A percentile compares a stretch with the other conserved stretches of the same genome.
Evolutionary conservation across 2,329 filamentous ascomycete genomes (phyloP).

Genomic region (Colletotrichum viniferum): DNA sequence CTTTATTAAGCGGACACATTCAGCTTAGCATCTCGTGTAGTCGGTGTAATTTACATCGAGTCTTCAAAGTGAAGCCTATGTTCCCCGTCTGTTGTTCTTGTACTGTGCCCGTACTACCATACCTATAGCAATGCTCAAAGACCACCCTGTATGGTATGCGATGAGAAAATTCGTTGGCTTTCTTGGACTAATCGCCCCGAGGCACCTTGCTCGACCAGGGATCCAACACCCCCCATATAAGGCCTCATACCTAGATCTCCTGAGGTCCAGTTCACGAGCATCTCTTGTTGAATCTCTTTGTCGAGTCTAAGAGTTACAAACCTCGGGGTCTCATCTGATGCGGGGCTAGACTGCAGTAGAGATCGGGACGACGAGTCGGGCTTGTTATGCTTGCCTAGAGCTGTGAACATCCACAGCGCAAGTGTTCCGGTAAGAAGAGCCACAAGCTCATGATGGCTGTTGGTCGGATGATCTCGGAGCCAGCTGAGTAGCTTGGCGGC

Average conservation of each 20-base stretch:
- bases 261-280: not conserved
- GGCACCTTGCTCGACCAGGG: not conserved
- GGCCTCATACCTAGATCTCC: not conserved
- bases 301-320: not conserved
- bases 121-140: not conserved
- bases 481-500: not conserved
- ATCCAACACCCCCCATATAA: not conserved
- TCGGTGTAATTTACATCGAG: not conserved
- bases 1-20: rapidly evolving
- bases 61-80: not conserved
- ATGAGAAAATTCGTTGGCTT: not conserved
- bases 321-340: not conserved
- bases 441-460: not conserved
- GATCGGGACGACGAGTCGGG: rapidly evolving
- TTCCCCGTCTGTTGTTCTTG: not conserved
- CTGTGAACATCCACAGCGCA: not conserved
- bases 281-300: not conserved
- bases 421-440: not conserved
- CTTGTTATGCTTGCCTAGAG: not conserved
- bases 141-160: not conserved
- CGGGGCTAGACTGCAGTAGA: too few species aligned
- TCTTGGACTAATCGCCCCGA: not conserved
- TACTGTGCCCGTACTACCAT: not conserved
- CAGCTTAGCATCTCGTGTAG: not conserved
- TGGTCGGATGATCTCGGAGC: not conserved